These are phyloP conservation scores for Saccharum spontaneum DNA, from an alignment of 176 grass and related monocot genomes.

Conservation along the genomic window DNA sequence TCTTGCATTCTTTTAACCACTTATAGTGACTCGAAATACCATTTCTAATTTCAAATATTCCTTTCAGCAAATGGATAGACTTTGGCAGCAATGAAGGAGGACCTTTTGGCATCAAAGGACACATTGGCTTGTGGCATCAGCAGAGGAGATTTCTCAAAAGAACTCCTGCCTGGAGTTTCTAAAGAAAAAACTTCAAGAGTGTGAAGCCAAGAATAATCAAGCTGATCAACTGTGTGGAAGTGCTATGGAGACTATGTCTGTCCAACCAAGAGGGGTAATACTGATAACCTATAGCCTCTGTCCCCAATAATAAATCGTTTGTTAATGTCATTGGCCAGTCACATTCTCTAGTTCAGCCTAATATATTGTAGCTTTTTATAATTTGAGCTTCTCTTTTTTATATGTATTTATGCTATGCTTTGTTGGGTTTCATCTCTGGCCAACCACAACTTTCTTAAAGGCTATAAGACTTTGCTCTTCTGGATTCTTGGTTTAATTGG, in stretches of 20 bases:
- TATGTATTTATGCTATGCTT: no score
- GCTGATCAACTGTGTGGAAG: background rate
- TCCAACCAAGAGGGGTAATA: constrained; percentile 17
- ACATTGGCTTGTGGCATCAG: background rate
- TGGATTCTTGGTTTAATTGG: no score
- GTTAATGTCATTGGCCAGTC: background rate
- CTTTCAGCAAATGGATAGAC: background rate
- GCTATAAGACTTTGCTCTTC: background rate
- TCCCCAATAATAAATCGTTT: background rate
- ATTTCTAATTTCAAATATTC: background rate
- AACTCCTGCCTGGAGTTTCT: constrained; percentile 16
- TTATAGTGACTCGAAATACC: background rate
- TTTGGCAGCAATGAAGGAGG: constrained; percentile 6
- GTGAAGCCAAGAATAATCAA: constrained; percentile 21
- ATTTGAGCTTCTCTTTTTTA: background rate
- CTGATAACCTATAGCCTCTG: background rate
- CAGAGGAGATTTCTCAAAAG: constrained; percentile 5
- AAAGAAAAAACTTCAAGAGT: constrained; percentile 31
- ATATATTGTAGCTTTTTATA: background rate
- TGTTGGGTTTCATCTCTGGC: no score
- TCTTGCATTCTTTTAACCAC: background rate
- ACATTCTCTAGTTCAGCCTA: background rate
- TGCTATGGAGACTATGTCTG: background rate
- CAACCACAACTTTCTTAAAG: no score
- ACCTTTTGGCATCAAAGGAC: constrained; percentile 18